Evolutionary conservation across 805 yeast species (phyloP).

Genomic region (Limtongia smithiae): DNA sequence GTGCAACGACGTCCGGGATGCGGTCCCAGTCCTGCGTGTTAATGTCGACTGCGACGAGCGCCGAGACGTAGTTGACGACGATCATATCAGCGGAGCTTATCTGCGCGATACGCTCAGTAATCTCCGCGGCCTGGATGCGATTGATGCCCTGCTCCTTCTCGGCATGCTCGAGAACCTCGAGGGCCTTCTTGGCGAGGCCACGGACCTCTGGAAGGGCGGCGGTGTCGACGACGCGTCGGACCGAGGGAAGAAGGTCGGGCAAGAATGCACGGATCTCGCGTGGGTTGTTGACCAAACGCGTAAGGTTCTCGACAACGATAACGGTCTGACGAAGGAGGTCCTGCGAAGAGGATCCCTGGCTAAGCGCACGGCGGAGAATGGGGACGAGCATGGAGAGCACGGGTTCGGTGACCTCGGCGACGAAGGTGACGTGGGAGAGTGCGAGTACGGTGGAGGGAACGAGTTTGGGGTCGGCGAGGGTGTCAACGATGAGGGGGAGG

Average conservation of each 20-base stretch:
- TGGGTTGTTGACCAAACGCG: constrained; percentile 90
- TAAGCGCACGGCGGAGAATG: constrained; percentile 81
- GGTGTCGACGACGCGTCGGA: constrained; percentile 77
- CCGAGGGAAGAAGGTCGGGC: constrained; percentile 87
- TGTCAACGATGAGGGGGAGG: constrained; percentile 76
- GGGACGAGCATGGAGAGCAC: constrained; percentile 88
- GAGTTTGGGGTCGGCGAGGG: constrained; percentile 84
- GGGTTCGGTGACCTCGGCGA: constrained; percentile 97
- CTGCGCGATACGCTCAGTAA: constrained; percentile 36
- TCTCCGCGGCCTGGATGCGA: constrained; percentile 47
- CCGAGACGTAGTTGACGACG: constrained; percentile 41
- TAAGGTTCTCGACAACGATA: constrained; percentile 90
- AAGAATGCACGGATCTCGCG: constrained; percentile 84
- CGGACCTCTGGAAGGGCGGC: constrained; percentile 97
- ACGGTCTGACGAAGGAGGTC: constrained; percentile 96
- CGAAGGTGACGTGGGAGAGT: constrained; percentile 90
- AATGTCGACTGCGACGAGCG: constrained; percentile 35
- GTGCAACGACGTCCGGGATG: constrained; percentile 42
- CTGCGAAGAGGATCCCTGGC: constrained; percentile 72
- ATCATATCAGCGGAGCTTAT: constrained; percentile 43
- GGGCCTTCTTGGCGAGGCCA: constrained; percentile 84
- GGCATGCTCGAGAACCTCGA: constrained; percentile 76
- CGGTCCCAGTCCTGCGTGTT: constrained; percentile 41
- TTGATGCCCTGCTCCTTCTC: constrained; percentile 69
- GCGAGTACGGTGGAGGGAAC: constrained; percentile 87